Evolutionary conservation across 805 yeast genomes (phyloP), one percentile per base, ranked within the genome.

Genomic region (Kodamaea lidongshanica): DNA sequence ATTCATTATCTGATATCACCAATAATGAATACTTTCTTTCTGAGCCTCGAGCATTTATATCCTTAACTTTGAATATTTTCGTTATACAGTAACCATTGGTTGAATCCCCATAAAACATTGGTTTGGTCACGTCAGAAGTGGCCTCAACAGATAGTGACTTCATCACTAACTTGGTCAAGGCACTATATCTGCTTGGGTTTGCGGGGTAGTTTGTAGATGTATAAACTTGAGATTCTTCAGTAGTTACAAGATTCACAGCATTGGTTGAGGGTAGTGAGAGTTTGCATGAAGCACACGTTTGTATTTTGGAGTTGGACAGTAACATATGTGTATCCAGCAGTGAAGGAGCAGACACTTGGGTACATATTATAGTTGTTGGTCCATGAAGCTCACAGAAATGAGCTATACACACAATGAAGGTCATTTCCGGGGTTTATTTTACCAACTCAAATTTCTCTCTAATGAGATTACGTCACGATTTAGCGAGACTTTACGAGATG

Each of bases 381-480:
- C 89, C 89, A 47, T 81, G 88, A 13, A 74, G 67, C 52, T 81
- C 89, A 51, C 89, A 81, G 51, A 81, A 81, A 48, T 81, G 89
- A 0, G 85, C 79, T 27, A 81, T 49, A 12, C 81, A 63, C 7
- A 75, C 53, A 7, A 70, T 68, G 46, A 58, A 72, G n/a, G n/a
- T n/a, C n/a, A n/a, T n/a, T n/a, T n/a, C n/a, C n/a, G n/a, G n/a
- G n/a, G n/a, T n/a, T n/a, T n/a, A n/a, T n/a, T n/a, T n/a, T n/a
- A n/a, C n/a, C n/a, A n/a, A n/a, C n/a, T n/a, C n/a, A n/a, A n/a
- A n/a, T n/a, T n/a, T n/a, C n/a, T n/a, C n/a, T n/a, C n/a, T n/a
- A n/a, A n/a, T n/a, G n/a, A n/a, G n/a, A n/a, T n/a, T n/a, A n/a
- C n/a, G n/a, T n/a, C n/a, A n/a, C n/a, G n/a, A n/a, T n/a, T n/a